phyloP scores from a whole-genome alignment of 2,329 filamentous ascomycete species.

The Byssoonygena ceratinophila region DNA sequence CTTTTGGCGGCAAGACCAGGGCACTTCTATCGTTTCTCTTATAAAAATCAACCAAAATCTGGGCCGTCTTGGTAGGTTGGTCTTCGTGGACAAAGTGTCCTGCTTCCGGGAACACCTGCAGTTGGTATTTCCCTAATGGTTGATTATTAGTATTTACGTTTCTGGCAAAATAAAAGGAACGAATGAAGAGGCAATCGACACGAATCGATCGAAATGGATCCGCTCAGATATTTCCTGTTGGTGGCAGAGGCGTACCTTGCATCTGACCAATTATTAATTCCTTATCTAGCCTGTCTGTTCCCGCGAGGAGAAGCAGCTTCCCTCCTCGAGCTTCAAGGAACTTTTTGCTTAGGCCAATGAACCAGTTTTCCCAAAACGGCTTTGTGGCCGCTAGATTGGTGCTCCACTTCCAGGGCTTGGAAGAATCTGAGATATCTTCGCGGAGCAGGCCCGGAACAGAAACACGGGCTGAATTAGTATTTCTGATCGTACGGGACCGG shows the following conservation, averaged over 20 bases:
- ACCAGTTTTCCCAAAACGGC: constrained; percentile 92
- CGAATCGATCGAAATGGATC: too few species aligned
- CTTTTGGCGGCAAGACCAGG: constrained; percentile 82
- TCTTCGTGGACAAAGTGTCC: constrained; percentile 98
- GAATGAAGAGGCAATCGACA: too few species aligned
- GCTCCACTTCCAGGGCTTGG: constrained; percentile 64
- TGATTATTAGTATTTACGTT: neutral
- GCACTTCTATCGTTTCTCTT: constrained; percentile 77
- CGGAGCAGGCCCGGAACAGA: constrained; percentile 73
- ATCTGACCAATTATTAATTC: constrained; percentile 93
- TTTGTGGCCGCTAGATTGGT: constrained; percentile 77
- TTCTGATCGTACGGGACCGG: constrained; percentile 75
- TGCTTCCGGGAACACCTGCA: constrained; percentile 88
- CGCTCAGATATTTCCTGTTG: too few species aligned
- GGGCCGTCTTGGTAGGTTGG: constrained; percentile 77
- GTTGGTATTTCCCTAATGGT: constrained; percentile 65
- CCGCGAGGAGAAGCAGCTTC: constrained; percentile 74
- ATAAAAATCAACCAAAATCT: constrained; percentile 80
- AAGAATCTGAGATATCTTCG: constrained; percentile 32
- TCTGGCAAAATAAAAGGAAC: neutral
- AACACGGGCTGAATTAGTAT: constrained; percentile 68
- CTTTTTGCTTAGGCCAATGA: constrained; percentile 73
- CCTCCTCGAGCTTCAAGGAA: constrained; percentile 73
- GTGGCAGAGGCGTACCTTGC: constrained; percentile 64
- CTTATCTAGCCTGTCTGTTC: constrained; percentile 80